Evolutionary conservation across 345 rosid species (phyloP), one percentile per base, ranked within the genome.

Genomic region (Aurinia saxatilis): DNA sequence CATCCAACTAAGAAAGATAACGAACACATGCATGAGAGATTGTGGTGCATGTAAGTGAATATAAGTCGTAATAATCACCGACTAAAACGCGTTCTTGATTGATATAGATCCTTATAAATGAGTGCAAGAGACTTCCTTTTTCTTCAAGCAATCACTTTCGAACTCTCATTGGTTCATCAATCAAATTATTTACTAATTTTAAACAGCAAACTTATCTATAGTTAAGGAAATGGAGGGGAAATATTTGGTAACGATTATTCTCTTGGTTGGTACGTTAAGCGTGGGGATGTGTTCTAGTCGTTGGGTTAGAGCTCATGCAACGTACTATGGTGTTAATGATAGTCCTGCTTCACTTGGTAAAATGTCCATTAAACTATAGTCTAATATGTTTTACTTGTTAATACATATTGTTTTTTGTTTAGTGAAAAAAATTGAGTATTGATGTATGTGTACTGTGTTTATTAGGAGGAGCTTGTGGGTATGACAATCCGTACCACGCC

Each of bases 391-490:
- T 34, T 31, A 2, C 50, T 35, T 45, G 8, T 15, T 55, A 46
- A 36, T 37, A 29, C 5, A 27, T 4, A 23, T 31, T 10, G 27
- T 2, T 41, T 46, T 46, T 35, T 33, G 3, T 55, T 10, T 41
- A 7, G 0, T 15, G 15, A 7, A 1, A 14, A 15, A 16, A 2
- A 11, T 11, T 27, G 2, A 5, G 21, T 41, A 0, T 30, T 19
- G 6, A 13, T 60, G 23, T 38, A 31, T 53, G 14, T 33, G 31
- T 48, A 42, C 44, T 19, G 27, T 38, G 12, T n/a, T 21, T 21
- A 21, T 21, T 50, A 89, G 96, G 96, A 52, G 96, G 96, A 65
- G 96, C 91, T 4, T 89, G 96, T 70, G 96, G 91, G 1, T 86
- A 86, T 53, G 91, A 89, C 13, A 86, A 86, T 70, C 80, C 95